Conservation (phyloP, 352 stramenopile species). For the Pilasporangium apinafurcum region DNA sequence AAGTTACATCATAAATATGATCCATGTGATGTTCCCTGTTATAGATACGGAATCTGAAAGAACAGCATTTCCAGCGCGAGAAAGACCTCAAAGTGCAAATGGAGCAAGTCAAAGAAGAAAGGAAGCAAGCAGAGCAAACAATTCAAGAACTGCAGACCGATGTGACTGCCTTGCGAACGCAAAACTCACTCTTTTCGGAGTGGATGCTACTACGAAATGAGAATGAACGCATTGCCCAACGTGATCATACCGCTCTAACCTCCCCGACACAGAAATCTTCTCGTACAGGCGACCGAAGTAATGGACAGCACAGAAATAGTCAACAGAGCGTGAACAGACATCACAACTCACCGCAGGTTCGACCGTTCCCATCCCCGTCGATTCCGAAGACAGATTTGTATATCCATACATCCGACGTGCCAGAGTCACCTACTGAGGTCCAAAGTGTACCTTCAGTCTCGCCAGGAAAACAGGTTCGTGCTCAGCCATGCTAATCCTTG, state of each 20-base stretch:
- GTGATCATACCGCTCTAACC: not conserved
- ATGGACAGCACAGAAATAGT: too few species aligned
- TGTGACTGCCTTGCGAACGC: slow-evolving; percentile 38
- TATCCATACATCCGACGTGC: slow-evolving; percentile 13
- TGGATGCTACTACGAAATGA: slow-evolving; percentile 76
- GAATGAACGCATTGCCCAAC: slow-evolving; percentile 27
- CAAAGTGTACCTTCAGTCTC: slow-evolving; percentile 31
- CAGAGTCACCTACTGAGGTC: slow-evolving; percentile 23
- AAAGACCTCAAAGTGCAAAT: slow-evolving; percentile 59
- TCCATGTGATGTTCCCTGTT: not conserved
- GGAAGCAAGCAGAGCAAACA: slow-evolving; percentile 28
- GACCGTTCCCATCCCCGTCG: not conserved
- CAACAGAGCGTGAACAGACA: too few species aligned
- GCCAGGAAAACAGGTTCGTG: slow-evolving; percentile 21
- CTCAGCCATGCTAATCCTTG: too few species aligned
- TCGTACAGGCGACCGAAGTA: too few species aligned
- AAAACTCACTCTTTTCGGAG: slow-evolving; percentile 69
- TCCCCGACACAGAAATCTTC: not conserved
- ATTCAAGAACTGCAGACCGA: slow-evolving; percentile 56
- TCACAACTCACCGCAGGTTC: too few species aligned
- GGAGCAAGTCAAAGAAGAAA: slow-evolving; percentile 43
- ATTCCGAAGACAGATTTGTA: slow-evolving; percentile 11
- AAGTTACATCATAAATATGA: not conserved
- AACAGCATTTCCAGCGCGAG: slow-evolving; percentile 50
- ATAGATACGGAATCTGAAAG: slow-evolving; percentile 70